These are phyloP conservation scores for Zoysia pacifica DNA, from an alignment of 176 grass and related monocot species.

Conservation along the genomic window DNA sequence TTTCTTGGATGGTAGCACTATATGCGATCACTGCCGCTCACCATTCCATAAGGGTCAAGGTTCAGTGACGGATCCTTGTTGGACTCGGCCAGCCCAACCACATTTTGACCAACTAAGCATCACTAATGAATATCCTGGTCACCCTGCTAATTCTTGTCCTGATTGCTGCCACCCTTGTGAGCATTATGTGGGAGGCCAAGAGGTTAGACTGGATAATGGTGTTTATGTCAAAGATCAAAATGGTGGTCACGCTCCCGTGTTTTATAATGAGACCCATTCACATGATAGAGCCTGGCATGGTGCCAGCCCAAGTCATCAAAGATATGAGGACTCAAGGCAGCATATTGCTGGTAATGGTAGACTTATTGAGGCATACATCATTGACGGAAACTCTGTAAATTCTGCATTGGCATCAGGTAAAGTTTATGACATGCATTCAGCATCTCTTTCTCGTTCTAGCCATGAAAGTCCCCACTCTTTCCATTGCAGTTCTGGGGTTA, in stretches of 20 bases:
- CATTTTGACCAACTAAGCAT: constrained; percentile 57
- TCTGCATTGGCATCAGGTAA: constrained; percentile 58
- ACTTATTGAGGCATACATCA: constrained; percentile 53
- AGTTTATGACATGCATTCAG: constrained; percentile 53
- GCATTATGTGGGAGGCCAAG: constrained; percentile 57
- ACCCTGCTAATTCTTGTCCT: constrained; percentile 52
- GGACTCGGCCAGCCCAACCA: constrained; percentile 52
- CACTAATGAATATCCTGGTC: constrained; percentile 48
- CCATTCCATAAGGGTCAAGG: constrained; percentile 59
- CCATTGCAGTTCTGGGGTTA: constrained; percentile 42
- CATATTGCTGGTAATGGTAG: constrained; percentile 51
- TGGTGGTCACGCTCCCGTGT: constrained; percentile 50
- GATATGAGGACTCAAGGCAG: constrained; percentile 61
- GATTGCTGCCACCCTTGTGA: constrained; percentile 60
- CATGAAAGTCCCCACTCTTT: constrained; percentile 62
- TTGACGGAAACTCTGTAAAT: constrained; percentile 61
- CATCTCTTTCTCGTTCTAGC: constrained; percentile 45
- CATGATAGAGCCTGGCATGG: constrained; percentile 64
- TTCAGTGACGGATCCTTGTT: constrained; percentile 48
- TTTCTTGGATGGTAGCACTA: constrained; percentile 57
- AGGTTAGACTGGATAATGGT: constrained; percentile 62
- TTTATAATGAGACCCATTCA: constrained; percentile 58
- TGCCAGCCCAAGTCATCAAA: constrained; percentile 57
- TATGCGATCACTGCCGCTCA: constrained; percentile 67
- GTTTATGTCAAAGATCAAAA: constrained; percentile 62